These are phyloP conservation scores for Hypoxylon lenormandii DNA, from an alignment of 495 filamentous ascomycete genomes.

Conservation along the genomic window DNA sequence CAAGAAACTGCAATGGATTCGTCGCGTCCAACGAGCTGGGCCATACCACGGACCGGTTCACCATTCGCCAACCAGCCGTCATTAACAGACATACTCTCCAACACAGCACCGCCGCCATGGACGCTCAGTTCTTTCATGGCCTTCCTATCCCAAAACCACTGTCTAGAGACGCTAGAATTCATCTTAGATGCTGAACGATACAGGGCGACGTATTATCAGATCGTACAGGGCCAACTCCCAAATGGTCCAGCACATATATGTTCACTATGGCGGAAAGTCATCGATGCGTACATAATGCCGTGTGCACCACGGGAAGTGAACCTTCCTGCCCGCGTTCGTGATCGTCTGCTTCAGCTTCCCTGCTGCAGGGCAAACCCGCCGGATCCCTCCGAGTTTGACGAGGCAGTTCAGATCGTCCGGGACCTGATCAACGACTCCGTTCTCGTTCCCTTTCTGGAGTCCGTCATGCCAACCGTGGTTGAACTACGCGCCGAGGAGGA, in stretches of 20 bases:
- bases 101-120: slow-evolving; percentile 88
- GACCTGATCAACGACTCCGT: slow-evolving; percentile 98
- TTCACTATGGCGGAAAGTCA: slow-evolving; percentile 75
- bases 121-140: slow-evolving; percentile 95
- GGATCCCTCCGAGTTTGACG: slow-evolving; percentile 78
- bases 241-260: slow-evolving; percentile 77
- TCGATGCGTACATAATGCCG: slow-evolving; percentile 80
- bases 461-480: slow-evolving; percentile 56
- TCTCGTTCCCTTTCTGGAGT: slow-evolving; percentile 82
- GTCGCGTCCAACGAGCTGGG: slow-evolving; percentile 61
- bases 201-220: slow-evolving; percentile 71
- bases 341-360: slow-evolving; percentile 76
- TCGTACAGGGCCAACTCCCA: slow-evolving; percentile 29
- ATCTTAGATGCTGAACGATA: slow-evolving; percentile 96
- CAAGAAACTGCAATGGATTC: slow-evolving; percentile 59
- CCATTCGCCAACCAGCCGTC: slow-evolving; percentile 77
- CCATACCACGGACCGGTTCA: slow-evolving; percentile 55
- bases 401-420: slow-evolving; percentile 90
- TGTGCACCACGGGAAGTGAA: slow-evolving; percentile 92
- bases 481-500: slow-evolving; percentile 49
- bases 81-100: slow-evolving; percentile 86
- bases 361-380: slow-evolving; percentile 72
- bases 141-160: slow-evolving; percentile 97
- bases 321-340: slow-evolving; percentile 84
- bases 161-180: slow-evolving; percentile 96